Percentiles rank a stretch among this genome's conserved stretches.
Conservation (phyloP, 352 stramenopile genomes). For the Pythium sp. region DNA sequence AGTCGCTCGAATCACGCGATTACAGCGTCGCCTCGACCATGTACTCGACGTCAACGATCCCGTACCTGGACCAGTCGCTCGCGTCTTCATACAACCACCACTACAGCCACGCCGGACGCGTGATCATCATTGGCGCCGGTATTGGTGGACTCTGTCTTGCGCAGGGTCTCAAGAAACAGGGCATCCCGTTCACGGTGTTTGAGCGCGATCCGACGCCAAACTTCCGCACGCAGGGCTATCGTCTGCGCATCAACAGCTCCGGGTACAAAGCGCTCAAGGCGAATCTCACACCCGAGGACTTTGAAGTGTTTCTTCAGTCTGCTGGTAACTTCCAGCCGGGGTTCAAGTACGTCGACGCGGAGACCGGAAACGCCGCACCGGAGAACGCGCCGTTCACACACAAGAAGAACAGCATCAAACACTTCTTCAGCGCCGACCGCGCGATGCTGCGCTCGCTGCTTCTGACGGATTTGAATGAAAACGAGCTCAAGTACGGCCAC, state of each 20-base stretch:
- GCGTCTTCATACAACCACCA: not conserved
- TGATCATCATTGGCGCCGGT: constrained; percentile 48
- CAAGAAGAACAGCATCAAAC: constrained; percentile 7
- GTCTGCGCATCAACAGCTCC: constrained; percentile 53
- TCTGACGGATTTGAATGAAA: constrained; percentile 43
- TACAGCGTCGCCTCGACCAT: constrained; percentile 8
- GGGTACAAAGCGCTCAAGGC: constrained; percentile 60
- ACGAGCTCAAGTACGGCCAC: constrained; percentile 51
- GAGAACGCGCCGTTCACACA: constrained; percentile 13
- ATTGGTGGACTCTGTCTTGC: constrained; percentile 61
- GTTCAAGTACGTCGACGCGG: constrained; percentile 45
- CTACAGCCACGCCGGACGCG: constrained; percentile 18
- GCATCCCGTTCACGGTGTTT: constrained; percentile 67
- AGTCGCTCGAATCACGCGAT: constrained; percentile 4
- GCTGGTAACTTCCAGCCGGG: constrained; percentile 46
- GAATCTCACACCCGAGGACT: constrained; percentile 37
- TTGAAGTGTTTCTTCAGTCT: constrained; percentile 56
- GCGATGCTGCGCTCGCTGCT: constrained; percentile 39
- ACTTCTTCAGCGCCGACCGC: constrained; percentile 43
- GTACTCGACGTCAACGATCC: constrained; percentile 1
- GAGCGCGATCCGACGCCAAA: constrained; percentile 61
- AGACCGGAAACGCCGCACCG: constrained; percentile 18
- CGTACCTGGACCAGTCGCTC: constrained; percentile 4
- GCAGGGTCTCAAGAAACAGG: constrained; percentile 51
- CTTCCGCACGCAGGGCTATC: constrained; percentile 60